Evolutionary conservation across 129 eudicot species (phyloP).

Genomic region (Centella asiatica): DNA sequence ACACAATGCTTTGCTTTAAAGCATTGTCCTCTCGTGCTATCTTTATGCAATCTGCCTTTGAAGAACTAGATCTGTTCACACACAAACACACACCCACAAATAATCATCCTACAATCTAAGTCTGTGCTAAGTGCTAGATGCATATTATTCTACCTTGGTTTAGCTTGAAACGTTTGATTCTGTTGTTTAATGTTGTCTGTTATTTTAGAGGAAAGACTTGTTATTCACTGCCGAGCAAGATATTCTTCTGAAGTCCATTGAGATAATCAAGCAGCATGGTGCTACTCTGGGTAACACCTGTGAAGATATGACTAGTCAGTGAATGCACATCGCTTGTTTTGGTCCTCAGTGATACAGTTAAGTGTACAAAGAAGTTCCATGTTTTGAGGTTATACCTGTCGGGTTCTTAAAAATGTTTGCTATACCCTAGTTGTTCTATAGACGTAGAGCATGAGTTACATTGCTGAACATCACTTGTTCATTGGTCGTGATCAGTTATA

Average conservation of each 20-base stretch:
- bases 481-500: background rate
- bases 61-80: background rate
- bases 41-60: too few relatives aligned
- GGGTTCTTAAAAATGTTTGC: background rate
- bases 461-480: background rate
- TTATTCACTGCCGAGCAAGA: conserved; percentile 7
- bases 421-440: background rate
- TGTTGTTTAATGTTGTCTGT: background rate
- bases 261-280: conserved; percentile 73
- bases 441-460: background rate
- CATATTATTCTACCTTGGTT: background rate
- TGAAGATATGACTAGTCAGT: conserved; percentile 19
- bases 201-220: conserved; percentile 8
- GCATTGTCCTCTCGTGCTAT: background rate
- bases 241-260: conserved; percentile 7
- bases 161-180: background rate
- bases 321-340: conserved; percentile 7
- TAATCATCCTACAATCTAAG: background rate
- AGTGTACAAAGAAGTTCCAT: conserved; percentile 15
- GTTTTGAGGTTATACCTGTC: conserved; percentile 12
- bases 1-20: too few relatives aligned
- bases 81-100: background rate
- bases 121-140: background rate
- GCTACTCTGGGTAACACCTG: conserved; percentile 42
- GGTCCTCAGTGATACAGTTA: background rate